These are phyloP conservation scores for Suillus tomentosus DNA, from an alignment of 768 basidiomycete species.

Conservation along the genomic window DNA sequence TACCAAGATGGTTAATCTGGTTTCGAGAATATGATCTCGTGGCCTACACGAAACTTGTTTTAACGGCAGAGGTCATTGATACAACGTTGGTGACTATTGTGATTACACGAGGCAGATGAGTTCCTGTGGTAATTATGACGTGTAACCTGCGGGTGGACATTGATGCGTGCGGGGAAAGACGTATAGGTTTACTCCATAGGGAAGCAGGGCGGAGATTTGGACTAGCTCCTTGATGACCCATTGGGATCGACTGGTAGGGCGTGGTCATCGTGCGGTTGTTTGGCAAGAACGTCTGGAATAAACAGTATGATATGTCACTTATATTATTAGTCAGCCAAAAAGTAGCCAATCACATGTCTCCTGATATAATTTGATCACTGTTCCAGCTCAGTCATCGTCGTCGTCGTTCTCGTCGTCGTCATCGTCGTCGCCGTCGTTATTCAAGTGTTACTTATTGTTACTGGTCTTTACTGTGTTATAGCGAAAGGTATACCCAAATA, in stretches of 20 bases:
- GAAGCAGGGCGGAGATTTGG: background rate
- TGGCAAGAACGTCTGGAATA: conserved; percentile 19
- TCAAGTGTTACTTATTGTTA: background rate
- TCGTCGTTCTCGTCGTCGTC: background rate
- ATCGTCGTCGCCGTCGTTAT: background rate
- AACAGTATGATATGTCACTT: conserved; percentile 11
- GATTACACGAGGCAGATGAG: conserved; percentile 1
- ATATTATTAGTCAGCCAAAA: conserved; percentile 32
- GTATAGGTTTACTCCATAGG: background rate
- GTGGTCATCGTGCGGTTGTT: conserved; percentile 14
- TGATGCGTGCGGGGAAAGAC: background rate
- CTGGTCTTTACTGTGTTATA: conserved; percentile 6
- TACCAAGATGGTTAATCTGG: conserved; percentile 4
- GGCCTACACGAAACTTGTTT: background rate
- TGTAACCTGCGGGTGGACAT: background rate
- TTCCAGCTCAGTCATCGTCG: background rate
- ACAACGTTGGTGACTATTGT: conserved; percentile 5
- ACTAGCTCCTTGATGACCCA: too few species aligned
- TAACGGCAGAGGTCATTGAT: conserved; percentile 5
- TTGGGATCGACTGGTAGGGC: too few species aligned
- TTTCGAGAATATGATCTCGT: conserved; percentile 7
- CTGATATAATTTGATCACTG: background rate
- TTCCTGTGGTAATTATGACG: background rate
- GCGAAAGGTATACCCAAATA: conserved; percentile 28
- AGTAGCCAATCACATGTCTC: conserved; percentile 31